Evolutionary conservation across 1,284 basidiomycete genomes (phyloP), one percentile per base, ranked within the genome.

Genomic region (Moesziomyces antarcticus): DNA sequence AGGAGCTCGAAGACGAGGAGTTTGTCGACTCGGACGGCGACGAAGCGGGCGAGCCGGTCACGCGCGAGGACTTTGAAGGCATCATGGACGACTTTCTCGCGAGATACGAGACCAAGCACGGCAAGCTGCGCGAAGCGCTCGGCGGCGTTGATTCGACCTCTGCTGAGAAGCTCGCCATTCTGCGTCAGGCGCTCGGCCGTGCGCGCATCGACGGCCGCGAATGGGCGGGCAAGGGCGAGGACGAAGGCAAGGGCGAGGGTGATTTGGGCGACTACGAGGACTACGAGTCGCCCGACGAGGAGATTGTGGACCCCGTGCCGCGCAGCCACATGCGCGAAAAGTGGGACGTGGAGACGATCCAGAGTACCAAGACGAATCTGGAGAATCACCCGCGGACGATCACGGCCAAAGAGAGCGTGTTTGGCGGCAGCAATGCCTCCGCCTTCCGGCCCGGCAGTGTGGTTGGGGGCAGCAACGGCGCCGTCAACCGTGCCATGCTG

Each of bases 1-100:
- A 90, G 69, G 90, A 91, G 48, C 90, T 91, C 73, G 89, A 88
- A 78, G 88, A 87, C 37, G 86, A 88, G 60, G 85, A 92, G 65
- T 73, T 67, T 48, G 64, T 67, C 35, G 70, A 73, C 40, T 63
- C 59, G 45, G 70, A 73, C 45, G 70, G 70, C 42, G 86, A 87
- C 56, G 89, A 89, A 74, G 86, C 93, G 41, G 92, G 91, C 5
- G 87, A 88, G 64, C 86, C 90, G 52, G 87, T 91, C 42, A 88
- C 88, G 16, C 86, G 86, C 90, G 91, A 92, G 73, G 96, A 98
- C 85, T 96, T 98, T 83, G 90, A 93, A 51, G 86, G 87, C 0
- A 93, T 98, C 87, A 90, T 99, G 87, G 91, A 96, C 84, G 93
- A 97, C 79, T 99, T 99, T 84, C 87, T 99, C 61, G 90, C 92